Conservation (phyloP, 2,329 filamentous ascomycete species). For the Neopestalotiopsis sp. region DNA sequence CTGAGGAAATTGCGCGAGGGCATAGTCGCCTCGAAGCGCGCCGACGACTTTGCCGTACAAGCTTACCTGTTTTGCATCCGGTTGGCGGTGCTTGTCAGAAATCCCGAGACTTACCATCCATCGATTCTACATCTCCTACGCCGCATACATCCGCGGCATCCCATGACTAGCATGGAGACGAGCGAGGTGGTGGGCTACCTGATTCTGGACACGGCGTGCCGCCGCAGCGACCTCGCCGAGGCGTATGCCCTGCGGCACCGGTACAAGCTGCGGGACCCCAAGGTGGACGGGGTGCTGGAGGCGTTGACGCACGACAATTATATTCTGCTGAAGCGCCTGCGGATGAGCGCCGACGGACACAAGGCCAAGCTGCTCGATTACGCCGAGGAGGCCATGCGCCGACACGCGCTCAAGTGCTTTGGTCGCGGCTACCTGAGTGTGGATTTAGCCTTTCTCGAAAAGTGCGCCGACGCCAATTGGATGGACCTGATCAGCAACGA, state of each 20-base stretch:
- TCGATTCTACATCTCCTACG: conserved; percentile 82
- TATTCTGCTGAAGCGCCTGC: conserved; percentile 75
- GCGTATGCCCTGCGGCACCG: conserved; percentile 71
- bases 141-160: conserved; percentile 69
- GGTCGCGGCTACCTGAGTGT: conserved; percentile 81
- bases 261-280: conserved; percentile 69
- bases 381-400: conserved; percentile 75
- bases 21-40: conserved; percentile 77
- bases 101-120: conserved; percentile 89
- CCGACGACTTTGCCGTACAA: conserved; percentile 83
- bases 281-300: conserved; percentile 71
- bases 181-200: conserved; percentile 82
- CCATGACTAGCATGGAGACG: conserved; percentile 74
- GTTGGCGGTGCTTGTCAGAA: conserved; percentile 77
- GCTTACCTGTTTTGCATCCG: conserved; percentile 93
- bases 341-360: conserved; percentile 79
- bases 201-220: conserved; percentile 87
- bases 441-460: conserved; percentile 72
- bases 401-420: conserved; percentile 84
- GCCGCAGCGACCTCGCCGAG: conserved; percentile 74
- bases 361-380: conserved; percentile 81
- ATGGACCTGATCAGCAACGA: conserved; percentile 69
- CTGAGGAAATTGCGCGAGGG: conserved; percentile 93
- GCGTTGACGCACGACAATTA: conserved; percentile 85
- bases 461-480: conserved; percentile 74